phyloP scores from a whole-genome alignment of 164 flowering plant genomes.

The Hamamelis virginiana region DNA sequence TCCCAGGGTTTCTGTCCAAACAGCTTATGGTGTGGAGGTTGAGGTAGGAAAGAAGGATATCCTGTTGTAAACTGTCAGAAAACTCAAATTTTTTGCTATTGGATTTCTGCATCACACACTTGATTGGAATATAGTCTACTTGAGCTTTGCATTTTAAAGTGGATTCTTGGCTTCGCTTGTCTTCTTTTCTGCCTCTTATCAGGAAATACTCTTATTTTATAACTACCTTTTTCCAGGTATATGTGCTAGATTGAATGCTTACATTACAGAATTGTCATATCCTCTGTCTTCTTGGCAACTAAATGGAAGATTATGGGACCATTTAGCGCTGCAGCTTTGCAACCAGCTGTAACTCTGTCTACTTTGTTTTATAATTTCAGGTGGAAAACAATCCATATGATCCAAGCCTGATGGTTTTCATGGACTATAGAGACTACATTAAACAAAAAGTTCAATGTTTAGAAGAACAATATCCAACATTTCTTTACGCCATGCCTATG shows the following conservation, averaged over 20 bases:
- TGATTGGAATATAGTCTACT: too few species aligned
- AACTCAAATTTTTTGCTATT: background rate
- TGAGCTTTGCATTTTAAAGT: too few species aligned
- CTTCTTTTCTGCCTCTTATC: background rate
- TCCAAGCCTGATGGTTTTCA: conserved; percentile 93
- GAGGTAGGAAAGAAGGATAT: conserved; percentile 56
- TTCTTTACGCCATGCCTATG: conserved; percentile 96
- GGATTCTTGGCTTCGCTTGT: too few species aligned
- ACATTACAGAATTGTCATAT: too few species aligned
- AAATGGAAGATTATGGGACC: background rate
- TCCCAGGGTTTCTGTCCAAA: conserved; percentile 92
- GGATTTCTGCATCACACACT: too few species aligned
- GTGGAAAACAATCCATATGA: conserved; percentile 96
- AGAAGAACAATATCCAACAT: conserved; percentile 80
- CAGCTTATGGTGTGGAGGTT: conserved; percentile 96
- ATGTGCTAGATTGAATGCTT: background rate
- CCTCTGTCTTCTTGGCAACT: background rate
- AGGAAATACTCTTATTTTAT: background rate
- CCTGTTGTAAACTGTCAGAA: background rate
- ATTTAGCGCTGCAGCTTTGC: background rate
- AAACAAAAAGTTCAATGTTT: conserved; percentile 42
- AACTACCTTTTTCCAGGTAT: background rate
- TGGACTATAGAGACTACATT: conserved; percentile 90
- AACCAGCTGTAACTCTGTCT: background rate
- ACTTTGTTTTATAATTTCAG: conserved; percentile 33